phyloP scores from a whole-genome alignment of 106 monocot species.

The Apostasia ramifera region DNA sequence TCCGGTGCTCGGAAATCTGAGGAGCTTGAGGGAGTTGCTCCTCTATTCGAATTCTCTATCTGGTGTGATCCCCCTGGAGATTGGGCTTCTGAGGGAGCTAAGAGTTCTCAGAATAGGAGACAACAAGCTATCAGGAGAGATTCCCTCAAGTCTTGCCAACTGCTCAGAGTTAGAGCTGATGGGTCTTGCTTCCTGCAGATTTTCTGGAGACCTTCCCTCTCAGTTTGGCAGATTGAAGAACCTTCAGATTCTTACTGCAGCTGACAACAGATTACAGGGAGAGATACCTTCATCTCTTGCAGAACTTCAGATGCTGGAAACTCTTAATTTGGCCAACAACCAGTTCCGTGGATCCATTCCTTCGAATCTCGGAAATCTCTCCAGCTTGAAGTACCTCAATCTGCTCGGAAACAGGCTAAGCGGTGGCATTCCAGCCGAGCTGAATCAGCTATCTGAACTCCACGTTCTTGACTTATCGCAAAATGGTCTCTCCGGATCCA shows the following conservation, averaged over 20 bases:
- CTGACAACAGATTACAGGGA: constrained; percentile 53
- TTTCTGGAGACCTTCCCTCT: constrained; percentile 54
- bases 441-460: constrained; percentile 50
- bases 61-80: constrained; percentile 54
- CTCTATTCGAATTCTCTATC: constrained; percentile 76
- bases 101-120: constrained; percentile 64
- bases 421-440: constrained; percentile 54
- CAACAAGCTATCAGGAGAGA: constrained; percentile 62
- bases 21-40: constrained; percentile 43
- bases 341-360: constrained; percentile 55
- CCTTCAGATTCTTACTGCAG: constrained; percentile 44
- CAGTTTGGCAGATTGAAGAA: constrained; percentile 41
- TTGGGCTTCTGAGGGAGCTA: constrained; percentile 41
- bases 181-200: constrained; percentile 47
- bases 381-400: constrained; percentile 43
- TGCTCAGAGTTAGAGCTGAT: constrained; percentile 44
- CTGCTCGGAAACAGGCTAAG: constrained; percentile 52
- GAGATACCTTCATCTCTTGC: constrained; percentile 48
- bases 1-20: constrained; percentile 41
- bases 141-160: constrained; percentile 37
- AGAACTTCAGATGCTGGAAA: constrained; percentile 26
- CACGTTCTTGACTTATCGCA: constrained; percentile 57
- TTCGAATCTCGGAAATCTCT: constrained; percentile 33
- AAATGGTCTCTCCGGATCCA: constrained; percentile 54
- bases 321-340: constrained; percentile 76